phyloP scores from a whole-genome alignment of 306 rosid species.

The Sindora glabra region DNA sequence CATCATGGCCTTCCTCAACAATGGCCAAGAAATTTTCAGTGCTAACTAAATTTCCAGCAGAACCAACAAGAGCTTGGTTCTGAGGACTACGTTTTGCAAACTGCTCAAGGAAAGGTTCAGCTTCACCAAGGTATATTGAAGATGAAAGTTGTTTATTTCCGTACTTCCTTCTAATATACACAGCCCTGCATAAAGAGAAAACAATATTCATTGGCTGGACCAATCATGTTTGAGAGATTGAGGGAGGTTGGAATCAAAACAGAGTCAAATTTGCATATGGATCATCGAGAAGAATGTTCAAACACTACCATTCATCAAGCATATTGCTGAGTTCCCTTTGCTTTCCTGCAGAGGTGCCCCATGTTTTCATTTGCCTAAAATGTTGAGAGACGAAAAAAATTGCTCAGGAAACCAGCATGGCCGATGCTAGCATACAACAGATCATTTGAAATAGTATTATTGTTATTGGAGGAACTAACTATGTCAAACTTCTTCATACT shows the following conservation, averaged over 20 bases:
- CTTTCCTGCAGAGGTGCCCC: slow-evolving; percentile 87
- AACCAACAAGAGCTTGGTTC: slow-evolving; percentile 73
- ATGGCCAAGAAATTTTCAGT: slow-evolving; percentile 85
- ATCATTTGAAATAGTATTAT: slow-evolving; percentile 3
- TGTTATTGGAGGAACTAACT: background rate
- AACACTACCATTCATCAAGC: slow-evolving; percentile 89
- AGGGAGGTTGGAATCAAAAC: too few species aligned
- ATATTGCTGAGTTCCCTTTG: slow-evolving; percentile 83
- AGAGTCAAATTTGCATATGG: too few species aligned
- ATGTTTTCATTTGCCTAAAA: slow-evolving; percentile 84
- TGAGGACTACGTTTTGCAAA: slow-evolving; percentile 73
- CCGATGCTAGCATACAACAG: background rate
- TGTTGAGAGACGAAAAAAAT: background rate
- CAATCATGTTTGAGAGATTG: too few species aligned
- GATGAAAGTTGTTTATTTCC: slow-evolving; percentile 73
- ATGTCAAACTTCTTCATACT: background rate
- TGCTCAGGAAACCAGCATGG: slow-evolving; percentile 5
- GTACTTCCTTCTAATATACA: slow-evolving; percentile 63
- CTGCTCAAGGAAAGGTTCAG: slow-evolving; percentile 92
- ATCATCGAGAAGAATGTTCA: slow-evolving; percentile 2
- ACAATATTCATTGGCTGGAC: background rate
- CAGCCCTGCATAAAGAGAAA: slow-evolving; percentile 64
- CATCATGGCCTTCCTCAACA: slow-evolving; percentile 66
- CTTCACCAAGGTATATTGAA: slow-evolving; percentile 77
- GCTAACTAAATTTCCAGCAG: slow-evolving; percentile 82